These are phyloP conservation scores for Cordyceps militaris DNA, from an alignment of 2,329 filamentous ascomycete species.

Conservation along the genomic window DNA sequence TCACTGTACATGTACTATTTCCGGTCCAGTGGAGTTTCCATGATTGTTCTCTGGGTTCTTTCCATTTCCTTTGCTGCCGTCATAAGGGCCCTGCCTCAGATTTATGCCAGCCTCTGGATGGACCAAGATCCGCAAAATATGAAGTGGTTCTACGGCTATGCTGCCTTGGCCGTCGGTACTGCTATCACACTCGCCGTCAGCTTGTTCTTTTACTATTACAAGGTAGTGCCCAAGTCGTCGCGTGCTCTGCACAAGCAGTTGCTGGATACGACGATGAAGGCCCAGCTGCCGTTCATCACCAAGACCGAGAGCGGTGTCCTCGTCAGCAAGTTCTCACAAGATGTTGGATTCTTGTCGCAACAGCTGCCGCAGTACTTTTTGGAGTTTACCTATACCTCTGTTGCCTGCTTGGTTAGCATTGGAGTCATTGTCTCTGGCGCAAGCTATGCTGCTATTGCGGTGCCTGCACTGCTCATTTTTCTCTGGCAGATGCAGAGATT, in stretches of 20 bases:
- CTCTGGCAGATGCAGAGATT: slow-evolving; percentile 27
- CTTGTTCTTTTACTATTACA: slow-evolving; percentile 9
- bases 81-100: background rate
- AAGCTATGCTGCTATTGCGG: slow-evolving; percentile 23
- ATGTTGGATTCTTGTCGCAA: slow-evolving; percentile 21
- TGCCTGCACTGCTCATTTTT: slow-evolving; percentile 19
- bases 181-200: background rate
- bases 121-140: slow-evolving; percentile 9
- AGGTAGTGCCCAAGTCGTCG: slow-evolving; percentile 11
- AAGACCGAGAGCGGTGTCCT: slow-evolving; percentile 8
- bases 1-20: slow-evolving; percentile 13
- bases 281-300: slow-evolving; percentile 4
- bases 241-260: slow-evolving; percentile 1
- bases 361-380: slow-evolving; percentile 18
- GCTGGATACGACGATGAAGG: slow-evolving; percentile 14
- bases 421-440: slow-evolving; percentile 19
- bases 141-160: slow-evolving; percentile 12
- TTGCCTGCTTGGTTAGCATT: slow-evolving; percentile 15
- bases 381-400: slow-evolving; percentile 4
- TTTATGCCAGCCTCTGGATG: slow-evolving; percentile 12
- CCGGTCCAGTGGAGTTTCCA: background rate
- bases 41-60: background rate
- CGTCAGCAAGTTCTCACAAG: slow-evolving; percentile 22
- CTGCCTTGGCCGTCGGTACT: background rate
- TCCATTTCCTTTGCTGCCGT: slow-evolving; percentile 6